These are phyloP conservation scores for Cercospora nicotianae DNA, from an alignment of 2,329 filamentous ascomycete genomes.

Conservation along the genomic window DNA sequence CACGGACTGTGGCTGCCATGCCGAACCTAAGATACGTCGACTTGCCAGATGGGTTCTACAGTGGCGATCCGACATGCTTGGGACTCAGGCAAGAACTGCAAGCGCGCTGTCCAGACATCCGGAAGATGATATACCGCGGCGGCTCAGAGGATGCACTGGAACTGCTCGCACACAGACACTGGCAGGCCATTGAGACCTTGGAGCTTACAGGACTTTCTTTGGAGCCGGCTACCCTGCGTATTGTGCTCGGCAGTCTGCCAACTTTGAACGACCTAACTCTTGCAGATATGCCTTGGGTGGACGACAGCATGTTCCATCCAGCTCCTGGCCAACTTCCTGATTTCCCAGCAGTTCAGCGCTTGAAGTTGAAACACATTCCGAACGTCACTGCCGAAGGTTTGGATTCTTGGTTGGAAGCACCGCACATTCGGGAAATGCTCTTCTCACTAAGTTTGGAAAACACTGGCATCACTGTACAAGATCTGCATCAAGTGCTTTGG, in stretches of 20 bases:
- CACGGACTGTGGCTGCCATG: slow-evolving; percentile 79
- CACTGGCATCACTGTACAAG: slow-evolving; percentile 67
- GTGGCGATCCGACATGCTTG: slow-evolving; percentile 72
- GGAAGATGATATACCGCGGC: slow-evolving; percentile 81
- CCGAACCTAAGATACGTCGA: slow-evolving; percentile 88
- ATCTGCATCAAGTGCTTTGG: slow-evolving; percentile 62
- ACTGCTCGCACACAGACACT: slow-evolving; percentile 64
- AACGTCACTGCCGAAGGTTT: slow-evolving; percentile 72
- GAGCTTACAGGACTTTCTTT: slow-evolving; percentile 68
- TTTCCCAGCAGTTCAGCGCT: slow-evolving; percentile 71
- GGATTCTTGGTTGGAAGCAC: slow-evolving; percentile 63
- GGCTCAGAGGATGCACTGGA: slow-evolving; percentile 79
- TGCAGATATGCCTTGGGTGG: slow-evolving; percentile 66
- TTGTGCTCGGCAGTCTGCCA: slow-evolving; percentile 67
- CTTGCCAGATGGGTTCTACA: slow-evolving; percentile 82
- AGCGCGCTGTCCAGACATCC: slow-evolving; percentile 75
- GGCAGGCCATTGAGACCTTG: slow-evolving; percentile 70
- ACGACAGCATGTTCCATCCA: slow-evolving; percentile 72
- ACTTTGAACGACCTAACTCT: slow-evolving; percentile 73
- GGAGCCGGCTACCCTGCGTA: slow-evolving; percentile 69
- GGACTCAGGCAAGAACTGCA: slow-evolving; percentile 82
- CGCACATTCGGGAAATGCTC: slow-evolving; percentile 61
- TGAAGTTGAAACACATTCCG: slow-evolving; percentile 71
- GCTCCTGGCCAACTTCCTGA: slow-evolving; percentile 63
- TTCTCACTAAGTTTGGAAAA: slow-evolving; percentile 68